Conservation (phyloP, 2,329 filamentous ascomycete genomes). For the Lizonia empirigonia region DNA sequence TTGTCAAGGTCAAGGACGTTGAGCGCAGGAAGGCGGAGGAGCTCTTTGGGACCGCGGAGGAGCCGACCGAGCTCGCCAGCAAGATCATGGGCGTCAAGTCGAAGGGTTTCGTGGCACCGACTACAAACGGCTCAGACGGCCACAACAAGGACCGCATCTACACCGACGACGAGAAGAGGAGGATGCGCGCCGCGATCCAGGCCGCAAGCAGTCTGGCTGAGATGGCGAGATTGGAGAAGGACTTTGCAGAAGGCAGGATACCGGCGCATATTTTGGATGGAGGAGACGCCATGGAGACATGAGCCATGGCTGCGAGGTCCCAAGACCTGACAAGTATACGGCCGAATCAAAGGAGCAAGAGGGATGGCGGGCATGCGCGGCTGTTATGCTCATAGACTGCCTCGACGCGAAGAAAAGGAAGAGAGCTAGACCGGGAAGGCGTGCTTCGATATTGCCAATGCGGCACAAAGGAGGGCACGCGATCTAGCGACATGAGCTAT, state of each 20-base stretch:
- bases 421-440: not conserved
- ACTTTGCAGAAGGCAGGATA: slow-evolving; percentile 85
- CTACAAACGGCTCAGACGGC: slow-evolving; percentile 41
- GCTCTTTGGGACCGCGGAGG: slow-evolving; percentile 79
- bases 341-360: not conserved
- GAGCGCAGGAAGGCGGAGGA: slow-evolving; percentile 78
- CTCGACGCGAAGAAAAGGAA: not conserved
- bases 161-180: slow-evolving; percentile 85
- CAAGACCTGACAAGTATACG: not conserved
- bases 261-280: slow-evolving; percentile 55
- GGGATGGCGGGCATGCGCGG: not conserved
- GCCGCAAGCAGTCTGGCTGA: slow-evolving; percentile 89
- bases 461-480: not conserved
- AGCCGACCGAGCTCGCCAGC: slow-evolving; percentile 77
- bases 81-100: slow-evolving; percentile 84
- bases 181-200: slow-evolving; percentile 83
- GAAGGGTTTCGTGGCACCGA: slow-evolving; percentile 68
- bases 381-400: not conserved
- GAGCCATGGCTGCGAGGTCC: not conserved
- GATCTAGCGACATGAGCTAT: not conserved
- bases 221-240: slow-evolving; percentile 88
- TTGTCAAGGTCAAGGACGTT: slow-evolving; percentile 83
- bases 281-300: slow-evolving; percentile 40
- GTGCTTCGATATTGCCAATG: not conserved
- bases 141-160: slow-evolving; percentile 68